A percentile compares a stretch with the other conserved stretches of the same genome.
These are phyloP conservation scores for Cercospora sp. DNA, from an alignment of 2,329 filamentous ascomycete genomes.

Conservation along the genomic window DNA sequence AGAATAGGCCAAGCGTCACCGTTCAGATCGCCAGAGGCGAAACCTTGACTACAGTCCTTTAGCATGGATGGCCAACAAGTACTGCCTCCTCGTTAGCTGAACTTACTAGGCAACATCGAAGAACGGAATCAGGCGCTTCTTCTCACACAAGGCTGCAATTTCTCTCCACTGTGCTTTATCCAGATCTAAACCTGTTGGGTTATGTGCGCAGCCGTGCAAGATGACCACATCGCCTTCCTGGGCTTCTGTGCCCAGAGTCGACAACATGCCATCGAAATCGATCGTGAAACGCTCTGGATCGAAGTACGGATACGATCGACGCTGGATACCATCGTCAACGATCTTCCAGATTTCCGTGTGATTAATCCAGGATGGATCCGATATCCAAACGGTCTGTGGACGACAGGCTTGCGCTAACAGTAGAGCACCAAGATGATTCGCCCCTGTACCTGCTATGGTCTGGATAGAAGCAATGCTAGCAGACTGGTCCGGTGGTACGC, in stretches of 20 bases:
- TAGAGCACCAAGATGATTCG: neutral
- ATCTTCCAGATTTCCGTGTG: neutral
- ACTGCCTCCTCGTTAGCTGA: neutral
- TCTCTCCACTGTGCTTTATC: neutral
- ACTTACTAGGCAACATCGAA: neutral
- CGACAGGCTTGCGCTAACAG: neutral
- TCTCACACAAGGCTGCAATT: neutral
- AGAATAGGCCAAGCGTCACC: neutral
- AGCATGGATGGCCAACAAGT: neutral
- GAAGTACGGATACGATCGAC: neutral
- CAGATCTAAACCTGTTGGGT: neutral
- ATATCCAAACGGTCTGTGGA: neutral
- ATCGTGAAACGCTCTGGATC: neutral
- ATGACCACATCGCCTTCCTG: neutral
- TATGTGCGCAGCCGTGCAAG: neutral
- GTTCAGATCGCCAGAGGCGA: neutral
- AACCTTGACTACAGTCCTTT: neutral
- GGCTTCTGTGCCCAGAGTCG: neutral
- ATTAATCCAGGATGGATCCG: neutral
- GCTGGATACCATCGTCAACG: neutral
- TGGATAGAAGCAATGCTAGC: neutral
- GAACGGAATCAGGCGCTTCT: neutral
- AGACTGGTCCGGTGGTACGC: neutral
- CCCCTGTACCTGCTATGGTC: neutral
- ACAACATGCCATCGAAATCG: neutral